These are phyloP conservation scores for Coprinellus micaceus DNA, from an alignment of 768 basidiomycete species.

Conservation along the genomic window DNA sequence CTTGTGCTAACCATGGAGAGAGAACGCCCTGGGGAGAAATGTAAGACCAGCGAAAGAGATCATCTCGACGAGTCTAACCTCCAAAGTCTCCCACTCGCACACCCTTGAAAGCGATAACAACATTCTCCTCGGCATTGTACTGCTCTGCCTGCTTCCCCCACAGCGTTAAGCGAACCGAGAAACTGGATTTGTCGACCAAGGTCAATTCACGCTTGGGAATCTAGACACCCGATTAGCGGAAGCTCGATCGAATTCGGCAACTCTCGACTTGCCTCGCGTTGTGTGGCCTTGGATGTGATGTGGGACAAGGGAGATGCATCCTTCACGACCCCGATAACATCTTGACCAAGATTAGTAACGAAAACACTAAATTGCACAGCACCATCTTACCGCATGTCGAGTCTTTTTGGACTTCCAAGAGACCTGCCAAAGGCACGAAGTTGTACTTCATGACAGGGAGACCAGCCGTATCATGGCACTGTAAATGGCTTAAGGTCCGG, in stretches of 20 bases:
- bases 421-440: slow-evolving; percentile 62
- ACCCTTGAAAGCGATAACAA: slow-evolving; percentile 90
- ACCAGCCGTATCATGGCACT: slow-evolving; percentile 78
- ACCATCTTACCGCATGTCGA: slow-evolving; percentile 71
- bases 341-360: slow-evolving; percentile 37
- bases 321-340: slow-evolving; percentile 85
- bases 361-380: slow-evolving; percentile 1
- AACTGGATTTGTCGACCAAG: slow-evolving; percentile 80
- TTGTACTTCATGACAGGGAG: slow-evolving; percentile 83
- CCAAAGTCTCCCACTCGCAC: slow-evolving; percentile 84
- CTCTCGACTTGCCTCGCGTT: slow-evolving; percentile 52
- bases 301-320: slow-evolving; percentile 66
- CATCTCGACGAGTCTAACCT: slow-evolving; percentile 5
- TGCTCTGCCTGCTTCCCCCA: slow-evolving; percentile 96
- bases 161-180: slow-evolving; percentile 77
- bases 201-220: slow-evolving; percentile 86
- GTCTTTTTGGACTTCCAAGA: slow-evolving; percentile 71
- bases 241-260: slow-evolving; percentile 2
- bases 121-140: slow-evolving; percentile 53
- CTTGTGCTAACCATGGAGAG: slow-evolving; percentile 82
- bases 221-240: slow-evolving; percentile 33
- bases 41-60: slow-evolving; percentile 8
- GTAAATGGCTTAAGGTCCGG: slow-evolving; percentile 2
- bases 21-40: slow-evolving; percentile 75
- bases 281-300: slow-evolving; percentile 72